Evolutionary conservation across 2,329 filamentous ascomycete genomes (phyloP).

Genomic region (Septoria linicola): DNA sequence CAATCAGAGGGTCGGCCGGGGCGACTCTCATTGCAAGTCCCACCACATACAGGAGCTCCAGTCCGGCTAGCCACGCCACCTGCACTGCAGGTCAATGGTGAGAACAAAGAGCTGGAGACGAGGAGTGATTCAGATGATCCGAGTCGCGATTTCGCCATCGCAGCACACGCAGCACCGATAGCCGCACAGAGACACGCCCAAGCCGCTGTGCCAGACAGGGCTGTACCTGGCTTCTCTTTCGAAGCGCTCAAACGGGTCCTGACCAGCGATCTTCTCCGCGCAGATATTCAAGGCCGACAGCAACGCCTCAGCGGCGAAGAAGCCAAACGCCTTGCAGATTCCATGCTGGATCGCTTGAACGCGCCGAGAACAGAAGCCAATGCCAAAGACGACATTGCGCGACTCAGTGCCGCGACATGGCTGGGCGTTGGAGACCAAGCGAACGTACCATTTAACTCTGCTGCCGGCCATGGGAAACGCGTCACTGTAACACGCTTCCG

Average conservation of each 20-base stretch:
- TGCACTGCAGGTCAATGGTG: constrained; percentile 55
- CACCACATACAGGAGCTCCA: constrained; percentile 59
- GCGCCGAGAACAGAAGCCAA: constrained; percentile 37
- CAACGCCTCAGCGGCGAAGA: constrained; percentile 46
- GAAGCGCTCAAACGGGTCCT: constrained; percentile 49
- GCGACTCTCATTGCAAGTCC: constrained; percentile 62
- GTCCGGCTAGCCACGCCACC: constrained; percentile 64
- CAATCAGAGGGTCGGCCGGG: constrained; percentile 44
- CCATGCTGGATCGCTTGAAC: constrained; percentile 43
- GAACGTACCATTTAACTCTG: constrained; percentile 41
- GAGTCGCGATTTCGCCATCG: constrained; percentile 9
- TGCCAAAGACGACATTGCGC: constrained; percentile 38
- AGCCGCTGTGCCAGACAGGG: neutral
- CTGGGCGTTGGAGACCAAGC: constrained; percentile 39
- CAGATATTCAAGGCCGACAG: constrained; percentile 42
- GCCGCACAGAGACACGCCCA: neutral
- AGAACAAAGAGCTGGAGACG: constrained; percentile 35
- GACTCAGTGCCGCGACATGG: constrained; percentile 46
- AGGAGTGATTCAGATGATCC: constrained; percentile 27
- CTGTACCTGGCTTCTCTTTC: constrained; percentile 33
- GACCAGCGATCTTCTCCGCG: constrained; percentile 49
- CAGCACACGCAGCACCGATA: neutral
- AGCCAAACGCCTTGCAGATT: constrained; percentile 48
- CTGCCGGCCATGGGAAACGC: constrained; percentile 36
- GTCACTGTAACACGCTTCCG: constrained; percentile 46